These are phyloP conservation scores for Ceratocystis variospora DNA, from an alignment of 2,329 filamentous ascomycete genomes.

Conservation along the genomic window DNA sequence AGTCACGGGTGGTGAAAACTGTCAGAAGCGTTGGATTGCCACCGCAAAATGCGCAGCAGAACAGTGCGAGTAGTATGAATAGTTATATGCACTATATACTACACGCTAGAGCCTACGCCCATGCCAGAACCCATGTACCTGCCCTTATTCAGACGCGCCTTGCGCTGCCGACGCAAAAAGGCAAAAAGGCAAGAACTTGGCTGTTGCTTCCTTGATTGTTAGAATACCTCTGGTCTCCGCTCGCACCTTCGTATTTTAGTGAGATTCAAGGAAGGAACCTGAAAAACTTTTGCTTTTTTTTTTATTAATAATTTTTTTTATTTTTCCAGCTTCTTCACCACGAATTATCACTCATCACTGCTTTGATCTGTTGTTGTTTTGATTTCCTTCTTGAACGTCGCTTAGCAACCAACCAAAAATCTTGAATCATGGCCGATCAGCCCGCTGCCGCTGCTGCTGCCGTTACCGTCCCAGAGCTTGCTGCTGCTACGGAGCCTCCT, in stretches of 20 bases:
- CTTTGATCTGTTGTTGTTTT: too few species aligned
- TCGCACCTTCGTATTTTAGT: too few species aligned
- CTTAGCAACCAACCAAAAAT: background rate
- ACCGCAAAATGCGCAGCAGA: background rate
- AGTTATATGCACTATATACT: background rate
- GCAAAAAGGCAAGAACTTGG: background rate
- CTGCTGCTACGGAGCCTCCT: background rate
- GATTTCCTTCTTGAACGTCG: background rate
- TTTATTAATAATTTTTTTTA: background rate
- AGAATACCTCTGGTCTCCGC: too few species aligned
- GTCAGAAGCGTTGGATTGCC: background rate
- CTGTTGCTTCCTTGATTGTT: too few species aligned
- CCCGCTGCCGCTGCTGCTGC: background rate
- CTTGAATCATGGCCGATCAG: slow-evolving; percentile 12
- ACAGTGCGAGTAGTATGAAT: background rate
- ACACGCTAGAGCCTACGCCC: background rate
- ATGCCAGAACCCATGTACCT: background rate
- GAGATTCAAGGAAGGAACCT: background rate
- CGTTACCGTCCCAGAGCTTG: background rate
- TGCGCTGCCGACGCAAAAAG: background rate
- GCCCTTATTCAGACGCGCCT: background rate
- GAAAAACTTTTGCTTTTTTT: background rate
- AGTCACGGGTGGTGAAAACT: too few species aligned
- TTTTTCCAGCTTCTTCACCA: too few species aligned
- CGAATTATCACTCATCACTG: too few species aligned